phyloP scores from a whole-genome alignment of 306 rosid species.

The Dalbergia cultrata region DNA sequence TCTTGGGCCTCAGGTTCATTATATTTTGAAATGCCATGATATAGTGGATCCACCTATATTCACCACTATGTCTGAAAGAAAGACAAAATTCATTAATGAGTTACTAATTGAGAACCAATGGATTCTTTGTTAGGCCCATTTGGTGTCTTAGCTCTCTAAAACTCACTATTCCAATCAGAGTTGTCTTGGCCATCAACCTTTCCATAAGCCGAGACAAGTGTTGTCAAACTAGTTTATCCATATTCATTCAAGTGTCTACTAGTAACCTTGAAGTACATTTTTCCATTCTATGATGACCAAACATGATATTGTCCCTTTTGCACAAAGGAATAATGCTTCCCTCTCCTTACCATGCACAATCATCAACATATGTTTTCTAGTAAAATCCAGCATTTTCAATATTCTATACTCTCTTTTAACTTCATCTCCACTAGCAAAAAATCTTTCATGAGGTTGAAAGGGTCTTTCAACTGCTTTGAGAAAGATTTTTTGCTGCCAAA shows the following conservation, averaged over 20 bases:
- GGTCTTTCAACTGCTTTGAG: too few species aligned
- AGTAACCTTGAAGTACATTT: slow-evolving; percentile 38
- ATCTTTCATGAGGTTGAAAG: slow-evolving; percentile 54
- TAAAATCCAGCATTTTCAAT: too few species aligned
- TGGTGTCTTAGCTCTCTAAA: slow-evolving; percentile 82
- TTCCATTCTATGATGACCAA: slow-evolving; percentile 85
- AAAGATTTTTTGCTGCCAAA: too few species aligned
- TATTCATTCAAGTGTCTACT: slow-evolving; percentile 88
- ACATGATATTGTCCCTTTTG: slow-evolving; percentile 98
- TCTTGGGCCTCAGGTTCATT: too few species aligned
- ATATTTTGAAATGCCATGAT: too few species aligned
- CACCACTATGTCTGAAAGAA: too few species aligned
- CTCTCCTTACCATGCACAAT: too few species aligned
- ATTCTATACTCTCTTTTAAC: slow-evolving; percentile 52
- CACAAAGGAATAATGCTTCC: slow-evolving; percentile 76
- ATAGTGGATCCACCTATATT: too few species aligned
- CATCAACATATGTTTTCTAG: slow-evolving; percentile 77
- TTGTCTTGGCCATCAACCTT: slow-evolving; percentile 82
- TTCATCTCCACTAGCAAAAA: slow-evolving; percentile 57
- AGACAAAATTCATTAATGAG: too few species aligned
- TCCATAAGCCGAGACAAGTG: slow-evolving; percentile 84
- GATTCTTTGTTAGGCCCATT: slow-evolving; percentile 78
- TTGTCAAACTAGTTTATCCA: slow-evolving; percentile 92
- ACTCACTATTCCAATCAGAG: slow-evolving; percentile 77
- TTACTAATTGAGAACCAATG: too few species aligned